Conservation (phyloP, 192 early-diverging fungal genomes). For the Rhizoclosmatium sp. region DNA sequence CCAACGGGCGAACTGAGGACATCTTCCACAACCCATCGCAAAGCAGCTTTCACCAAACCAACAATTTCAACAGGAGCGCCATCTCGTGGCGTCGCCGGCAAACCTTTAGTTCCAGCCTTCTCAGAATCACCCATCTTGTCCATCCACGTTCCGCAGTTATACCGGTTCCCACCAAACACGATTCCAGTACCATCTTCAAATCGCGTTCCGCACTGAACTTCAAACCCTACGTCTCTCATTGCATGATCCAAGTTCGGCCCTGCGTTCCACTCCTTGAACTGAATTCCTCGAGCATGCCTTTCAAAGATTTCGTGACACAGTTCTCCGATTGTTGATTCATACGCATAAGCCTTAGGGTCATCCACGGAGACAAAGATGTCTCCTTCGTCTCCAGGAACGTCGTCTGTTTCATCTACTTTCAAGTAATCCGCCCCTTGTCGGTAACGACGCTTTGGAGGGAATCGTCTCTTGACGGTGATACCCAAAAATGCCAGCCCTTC, state of each 20-base stretch:
- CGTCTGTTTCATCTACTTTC: conserved; percentile 37
- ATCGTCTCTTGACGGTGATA: conserved; percentile 77
- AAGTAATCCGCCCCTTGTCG: conserved; percentile 43
- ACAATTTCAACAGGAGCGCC: conserved; percentile 92
- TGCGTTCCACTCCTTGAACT: conserved; percentile 96
- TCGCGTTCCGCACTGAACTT: conserved; percentile 77
- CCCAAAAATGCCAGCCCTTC: conserved; percentile 82
- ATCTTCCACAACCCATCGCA: conserved; percentile 79
- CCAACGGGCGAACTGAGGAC: conserved; percentile 17
- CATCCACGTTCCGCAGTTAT: conserved; percentile 99
- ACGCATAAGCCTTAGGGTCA: conserved; percentile 65
- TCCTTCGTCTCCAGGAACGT: conserved; percentile 40
- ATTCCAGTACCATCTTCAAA: conserved; percentile 76
- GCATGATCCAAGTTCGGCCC: conserved; percentile 85
- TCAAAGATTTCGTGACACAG: conserved; percentile 91
- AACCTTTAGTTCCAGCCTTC: conserved; percentile 90
- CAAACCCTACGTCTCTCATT: conserved; percentile 92
- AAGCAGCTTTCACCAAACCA: conserved; percentile 83
- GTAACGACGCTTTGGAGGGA: conserved; percentile 70
- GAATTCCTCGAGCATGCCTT: conserved; percentile 87
- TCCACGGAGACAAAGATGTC: conserved; percentile 56
- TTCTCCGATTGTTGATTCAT: conserved; percentile 78
- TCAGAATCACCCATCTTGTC: conserved; percentile 92
- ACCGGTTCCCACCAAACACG: conserved; percentile 84
- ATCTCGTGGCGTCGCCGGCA: conserved; percentile 93